Evolutionary conservation across 257 asterid species (phyloP).

Genomic region (Forsythia viridissima): DNA sequence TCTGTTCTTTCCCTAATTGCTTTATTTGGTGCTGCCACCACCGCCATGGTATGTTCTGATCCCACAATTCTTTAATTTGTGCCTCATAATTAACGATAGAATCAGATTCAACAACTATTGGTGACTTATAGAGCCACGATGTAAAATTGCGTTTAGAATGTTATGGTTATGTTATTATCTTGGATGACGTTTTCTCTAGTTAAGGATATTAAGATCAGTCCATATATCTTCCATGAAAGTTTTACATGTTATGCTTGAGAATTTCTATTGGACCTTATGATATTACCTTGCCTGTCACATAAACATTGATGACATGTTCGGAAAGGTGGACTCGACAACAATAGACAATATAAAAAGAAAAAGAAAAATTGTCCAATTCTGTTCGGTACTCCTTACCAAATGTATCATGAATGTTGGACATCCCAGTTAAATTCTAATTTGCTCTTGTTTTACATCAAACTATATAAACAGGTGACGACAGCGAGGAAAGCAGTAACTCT

Average conservation of each 20-base stretch:
- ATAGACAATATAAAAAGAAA: not conserved
- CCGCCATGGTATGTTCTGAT: constrained; percentile 70
- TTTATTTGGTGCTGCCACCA: constrained; percentile 89
- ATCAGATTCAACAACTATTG: not conserved
- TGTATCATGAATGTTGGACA: not conserved
- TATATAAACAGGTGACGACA: constrained; percentile 66
- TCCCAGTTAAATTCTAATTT: constrained; percentile 10
- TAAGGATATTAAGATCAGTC: not conserved
- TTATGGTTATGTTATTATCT: not conserved
- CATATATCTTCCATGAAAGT: not conserved
- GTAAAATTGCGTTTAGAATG: not conserved
- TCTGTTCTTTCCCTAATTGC: constrained; percentile 95
- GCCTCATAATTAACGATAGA: not conserved
- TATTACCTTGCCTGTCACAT: not conserved
- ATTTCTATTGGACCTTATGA: not conserved
- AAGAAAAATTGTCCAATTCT: too few relatives aligned
- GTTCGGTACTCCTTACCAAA: not conserved
- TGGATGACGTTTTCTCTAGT: not conserved
- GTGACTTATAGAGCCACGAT: not conserved
- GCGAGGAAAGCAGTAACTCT: constrained; percentile 93
- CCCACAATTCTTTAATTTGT: not conserved
- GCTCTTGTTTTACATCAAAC: not conserved
- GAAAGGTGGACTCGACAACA: not conserved
- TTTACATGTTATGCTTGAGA: not conserved
- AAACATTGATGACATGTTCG: not conserved